phyloP scores from a whole-genome alignment of 495 filamentous ascomycete species.

The Penicillium bialowiezense region DNA sequence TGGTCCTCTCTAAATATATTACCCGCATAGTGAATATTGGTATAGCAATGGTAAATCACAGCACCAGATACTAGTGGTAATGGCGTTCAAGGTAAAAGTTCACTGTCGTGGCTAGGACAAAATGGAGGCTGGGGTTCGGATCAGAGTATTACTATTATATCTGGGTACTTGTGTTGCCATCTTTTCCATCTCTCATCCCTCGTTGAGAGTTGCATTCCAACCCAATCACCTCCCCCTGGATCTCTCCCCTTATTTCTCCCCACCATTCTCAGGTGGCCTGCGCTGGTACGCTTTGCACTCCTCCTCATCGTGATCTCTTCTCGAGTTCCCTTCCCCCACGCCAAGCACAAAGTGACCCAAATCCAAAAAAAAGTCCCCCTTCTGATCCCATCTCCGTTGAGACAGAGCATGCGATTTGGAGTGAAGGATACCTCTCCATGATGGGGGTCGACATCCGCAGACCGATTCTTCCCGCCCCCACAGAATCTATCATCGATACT shows the following conservation, averaged over 20 bases:
- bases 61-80: no score
- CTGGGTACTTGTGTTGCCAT: conserved; percentile 5
- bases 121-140: conserved; percentile 4
- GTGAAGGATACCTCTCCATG: conserved; percentile 29
- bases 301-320: conserved; percentile 1
- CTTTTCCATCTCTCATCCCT: conserved; percentile 12
- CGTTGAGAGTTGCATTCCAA: conserved; percentile 4
- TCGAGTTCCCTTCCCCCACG: conserved; percentile 15
- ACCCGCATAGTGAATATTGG: no score
- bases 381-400: conserved; percentile 13
- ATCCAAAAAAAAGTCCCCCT: conserved; percentile 12
- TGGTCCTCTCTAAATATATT: no score
- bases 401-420: conserved; percentile 36
- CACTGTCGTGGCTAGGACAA: no score
- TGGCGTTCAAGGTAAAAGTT: no score
- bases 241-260: conserved; percentile 8
- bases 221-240: conserved; percentile 1
- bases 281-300: conserved; percentile 29
- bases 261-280: conserved; percentile 19
- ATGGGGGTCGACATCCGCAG: conserved; percentile 72
- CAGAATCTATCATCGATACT: conserved; percentile 68
- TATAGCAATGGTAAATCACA: no score
- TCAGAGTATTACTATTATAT: neutral
- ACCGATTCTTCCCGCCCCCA: conserved; percentile 73
- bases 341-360: conserved; percentile 15